A percentile compares a stretch with the other conserved stretches of the same genome.
phyloP scores from a whole-genome alignment of 176 grass and related monocot genomes.

The Phoenix dactylifera region DNA sequence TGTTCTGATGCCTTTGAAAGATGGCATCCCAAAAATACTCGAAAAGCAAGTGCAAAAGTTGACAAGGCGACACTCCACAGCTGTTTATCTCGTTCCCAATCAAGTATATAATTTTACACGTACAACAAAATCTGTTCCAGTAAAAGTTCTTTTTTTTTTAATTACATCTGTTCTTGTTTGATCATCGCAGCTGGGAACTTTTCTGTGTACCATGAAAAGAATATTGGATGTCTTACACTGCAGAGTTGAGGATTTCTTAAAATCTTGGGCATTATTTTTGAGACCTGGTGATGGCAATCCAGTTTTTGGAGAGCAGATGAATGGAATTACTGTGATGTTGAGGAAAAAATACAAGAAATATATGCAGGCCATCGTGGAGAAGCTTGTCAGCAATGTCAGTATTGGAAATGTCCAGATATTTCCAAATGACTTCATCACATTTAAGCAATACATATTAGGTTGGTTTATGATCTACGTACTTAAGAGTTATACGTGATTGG shows the following conservation, averaged over 20 bases:
- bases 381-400: conserved; percentile 74
- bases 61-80: conserved; percentile 69
- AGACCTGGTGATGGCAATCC: conserved; percentile 47
- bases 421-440: too few relatives aligned
- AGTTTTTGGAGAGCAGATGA: conserved; percentile 80
- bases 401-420: not conserved
- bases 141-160: not conserved
- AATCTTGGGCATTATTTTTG: conserved; percentile 68
- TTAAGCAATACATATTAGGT: too few relatives aligned
- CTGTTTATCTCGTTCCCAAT: conserved; percentile 52
- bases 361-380: conserved; percentile 67
- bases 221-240: conserved; percentile 85
- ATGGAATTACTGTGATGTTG: conserved; percentile 79
- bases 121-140: too few relatives aligned
- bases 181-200: conserved; percentile 73
- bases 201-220: conserved; percentile 86
- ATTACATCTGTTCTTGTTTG: not conserved
- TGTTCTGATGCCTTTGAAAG: conserved; percentile 54
- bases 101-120: conserved; percentile 38
- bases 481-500: too few relatives aligned
- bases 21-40: conserved; percentile 76
- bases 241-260: conserved; percentile 67
- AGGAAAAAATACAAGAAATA: conserved; percentile 94
- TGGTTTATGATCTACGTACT: not conserved
- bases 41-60: conserved; percentile 91